Percentiles rank a stretch among this genome's conserved stretches.
Evolutionary conservation across 225 moss, liverwort and hornwort species (phyloP).

Genomic region (Marchantia paleacea): DNA sequence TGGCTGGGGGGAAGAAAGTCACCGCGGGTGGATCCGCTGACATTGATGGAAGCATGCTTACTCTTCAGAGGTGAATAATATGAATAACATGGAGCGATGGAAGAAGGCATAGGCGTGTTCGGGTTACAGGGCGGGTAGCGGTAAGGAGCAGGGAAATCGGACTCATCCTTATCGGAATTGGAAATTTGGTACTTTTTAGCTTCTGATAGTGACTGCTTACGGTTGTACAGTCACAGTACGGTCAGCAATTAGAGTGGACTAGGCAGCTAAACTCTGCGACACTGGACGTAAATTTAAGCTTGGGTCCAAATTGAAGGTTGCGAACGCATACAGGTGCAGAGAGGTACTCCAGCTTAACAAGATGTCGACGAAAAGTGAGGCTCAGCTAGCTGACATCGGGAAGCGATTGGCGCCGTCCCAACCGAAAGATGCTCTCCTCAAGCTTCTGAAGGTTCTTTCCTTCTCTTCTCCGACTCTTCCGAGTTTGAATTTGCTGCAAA

Average conservation of each 20-base stretch:
- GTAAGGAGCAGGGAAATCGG: slow-evolving; percentile 2
- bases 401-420: slow-evolving; percentile 58
- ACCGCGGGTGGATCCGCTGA: background rate
- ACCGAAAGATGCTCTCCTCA: slow-evolving; percentile 71
- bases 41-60: slow-evolving; percentile 30
- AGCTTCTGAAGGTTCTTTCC: slow-evolving; percentile 64
- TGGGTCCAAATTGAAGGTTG: slow-evolving; percentile 6
- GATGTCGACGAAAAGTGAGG: slow-evolving; percentile 67
- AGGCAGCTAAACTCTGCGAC: background rate
- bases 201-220: background rate
- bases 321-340: slow-evolving; percentile 15
- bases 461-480: background rate
- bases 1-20: slow-evolving; percentile 3
- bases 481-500: background rate
- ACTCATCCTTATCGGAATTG: slow-evolving; percentile 8
- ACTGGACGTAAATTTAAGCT: slow-evolving; percentile 20
- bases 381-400: slow-evolving; percentile 75
- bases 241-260: background rate
- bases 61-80: slow-evolving; percentile 9
- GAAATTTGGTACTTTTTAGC: background rate
- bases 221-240: background rate
- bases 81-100: slow-evolving; percentile 40
- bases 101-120: slow-evolving; percentile 38
- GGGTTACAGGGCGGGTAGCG: slow-evolving; percentile 26
- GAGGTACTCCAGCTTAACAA: background rate